A percentile compares a stretch with the other conserved stretches of the same genome.
These are phyloP conservation scores for Aspergillus avenaceus DNA, from an alignment of 495 filamentous ascomycete species.

Conservation along the genomic window DNA sequence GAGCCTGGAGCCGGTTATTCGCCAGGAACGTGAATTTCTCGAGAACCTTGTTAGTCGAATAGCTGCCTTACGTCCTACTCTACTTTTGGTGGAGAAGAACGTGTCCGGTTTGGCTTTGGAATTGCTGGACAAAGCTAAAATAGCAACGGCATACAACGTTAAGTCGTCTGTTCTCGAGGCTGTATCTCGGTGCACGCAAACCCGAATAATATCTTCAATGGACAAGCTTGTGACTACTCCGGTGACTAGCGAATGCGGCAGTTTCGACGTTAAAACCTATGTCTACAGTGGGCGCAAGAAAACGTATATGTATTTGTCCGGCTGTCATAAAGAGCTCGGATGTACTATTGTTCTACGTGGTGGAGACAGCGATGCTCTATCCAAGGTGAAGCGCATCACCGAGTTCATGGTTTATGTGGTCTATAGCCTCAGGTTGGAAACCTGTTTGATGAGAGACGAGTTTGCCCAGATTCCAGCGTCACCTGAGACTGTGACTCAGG, in stretches of 20 bases:
- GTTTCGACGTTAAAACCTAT: slow-evolving; percentile 93
- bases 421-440: slow-evolving; percentile 95
- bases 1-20: slow-evolving; percentile 95
- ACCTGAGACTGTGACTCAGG: slow-evolving; percentile 30
- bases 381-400: slow-evolving; percentile 85
- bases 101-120: slow-evolving; percentile 88
- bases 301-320: slow-evolving; percentile 93
- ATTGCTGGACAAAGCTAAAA: slow-evolving; percentile 79
- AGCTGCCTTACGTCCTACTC: slow-evolving; percentile 71
- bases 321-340: slow-evolving; percentile 86
- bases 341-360: slow-evolving; percentile 96
- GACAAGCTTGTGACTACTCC: slow-evolving; percentile 86
- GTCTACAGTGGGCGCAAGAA: slow-evolving; percentile 79
- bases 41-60: slow-evolving; percentile 93
- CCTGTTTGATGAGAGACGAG: slow-evolving; percentile 92
- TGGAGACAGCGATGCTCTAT: slow-evolving; percentile 61
- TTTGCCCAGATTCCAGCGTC: slow-evolving; percentile 80
- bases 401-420: slow-evolving; percentile 99
- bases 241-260: slow-evolving; percentile 73
- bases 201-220: slow-evolving; percentile 88
- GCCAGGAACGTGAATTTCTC: slow-evolving; percentile 93
- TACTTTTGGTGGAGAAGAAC: slow-evolving; percentile 84
- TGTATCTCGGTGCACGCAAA: slow-evolving; percentile 85
- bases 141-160: slow-evolving; percentile 92
- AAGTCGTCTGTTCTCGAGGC: slow-evolving; percentile 94